Evolutionary conservation across 2,329 filamentous ascomycete species (phyloP), one percentile per base, ranked within the genome.

Genomic region (Trichoderma arundinaceum): DNA sequence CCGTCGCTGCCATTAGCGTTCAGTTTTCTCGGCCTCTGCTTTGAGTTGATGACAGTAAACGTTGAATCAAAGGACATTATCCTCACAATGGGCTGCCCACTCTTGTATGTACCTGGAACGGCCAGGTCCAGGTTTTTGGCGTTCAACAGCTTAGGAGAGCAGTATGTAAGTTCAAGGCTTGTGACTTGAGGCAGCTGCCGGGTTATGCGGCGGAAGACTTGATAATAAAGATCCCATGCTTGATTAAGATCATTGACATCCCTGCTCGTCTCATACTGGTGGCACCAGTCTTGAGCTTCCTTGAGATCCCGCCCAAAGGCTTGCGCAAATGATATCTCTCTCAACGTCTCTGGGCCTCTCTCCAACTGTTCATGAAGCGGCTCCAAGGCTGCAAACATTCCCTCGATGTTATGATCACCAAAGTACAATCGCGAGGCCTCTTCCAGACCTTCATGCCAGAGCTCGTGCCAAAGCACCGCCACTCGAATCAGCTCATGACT

Each of bases 181-280:
- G 93, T 96, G 70, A 99, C 86, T 73, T 98, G 95, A 3, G 93
- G 94, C 54, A 99, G 81, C 78, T 99, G 96, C 68, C 94, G 88
- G 54, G 91, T 91, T 75, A 99, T 98, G 75, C 96, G 92, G 68
- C 94, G 89, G 87, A 99, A 99, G 0, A 98, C 95, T 70, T 96
- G 93, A 78, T 99, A 99, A 79, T 99, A 99, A 13, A 99, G 86
- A 78, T 99, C 96, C 95, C 95, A 99, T 7, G 95, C 95, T 78
- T 97, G 93, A 74, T 98, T 99, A 52, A 99, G 86, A 76, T 99
- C 96, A 54, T 92, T 94, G 67, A 95, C 88, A 74, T 99, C 95
- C 58, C 89, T 86, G n/a, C 92, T 95, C 46, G 88, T 87, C 72
- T 92, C 90, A 79, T 96, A 99, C 61, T 96, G 92, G 68, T 92